A percentile compares a stretch with the other conserved stretches of the same genome.
Evolutionary conservation across 2,329 filamentous ascomycete species (phyloP).

Genomic region (Hymenoscyphus fructigenus): DNA sequence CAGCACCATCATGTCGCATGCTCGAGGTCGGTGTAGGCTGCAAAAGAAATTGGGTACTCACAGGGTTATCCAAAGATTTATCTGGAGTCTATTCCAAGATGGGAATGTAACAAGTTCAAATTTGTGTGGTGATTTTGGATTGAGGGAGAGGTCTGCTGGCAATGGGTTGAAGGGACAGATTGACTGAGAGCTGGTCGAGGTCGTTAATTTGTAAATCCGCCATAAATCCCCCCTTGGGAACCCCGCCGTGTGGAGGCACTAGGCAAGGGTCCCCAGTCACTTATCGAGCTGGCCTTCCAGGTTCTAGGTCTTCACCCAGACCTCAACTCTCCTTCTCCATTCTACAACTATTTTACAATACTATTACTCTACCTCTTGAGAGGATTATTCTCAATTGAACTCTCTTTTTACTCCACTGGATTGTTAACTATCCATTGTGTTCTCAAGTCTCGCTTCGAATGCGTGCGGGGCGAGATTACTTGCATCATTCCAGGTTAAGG

Average conservation of each 20-base stretch:
- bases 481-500: too few species aligned
- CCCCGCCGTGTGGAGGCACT: not conserved
- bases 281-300: not conserved
- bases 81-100: not conserved
- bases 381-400: too few species aligned
- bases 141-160: not conserved
- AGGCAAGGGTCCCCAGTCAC: not conserved
- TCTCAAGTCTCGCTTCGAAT: too few species aligned
- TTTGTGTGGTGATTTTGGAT: not conserved
- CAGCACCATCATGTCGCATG: not conserved
- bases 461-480: too few species aligned
- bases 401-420: too few species aligned
- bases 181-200: constrained; percentile 2
- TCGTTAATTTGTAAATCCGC: constrained; percentile 1
- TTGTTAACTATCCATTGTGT: too few species aligned
- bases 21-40: not conserved
- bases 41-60: not conserved
- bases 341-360: too few species aligned
- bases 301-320: not conserved
- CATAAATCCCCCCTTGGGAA: not conserved
- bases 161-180: constrained; percentile 11
- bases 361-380: too few species aligned
- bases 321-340: too few species aligned
- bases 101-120: not conserved
- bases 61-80: not conserved